These are phyloP conservation scores for Bryum argenteum DNA, from an alignment of 225 moss, liverwort and hornwort species.

Conservation along the genomic window DNA sequence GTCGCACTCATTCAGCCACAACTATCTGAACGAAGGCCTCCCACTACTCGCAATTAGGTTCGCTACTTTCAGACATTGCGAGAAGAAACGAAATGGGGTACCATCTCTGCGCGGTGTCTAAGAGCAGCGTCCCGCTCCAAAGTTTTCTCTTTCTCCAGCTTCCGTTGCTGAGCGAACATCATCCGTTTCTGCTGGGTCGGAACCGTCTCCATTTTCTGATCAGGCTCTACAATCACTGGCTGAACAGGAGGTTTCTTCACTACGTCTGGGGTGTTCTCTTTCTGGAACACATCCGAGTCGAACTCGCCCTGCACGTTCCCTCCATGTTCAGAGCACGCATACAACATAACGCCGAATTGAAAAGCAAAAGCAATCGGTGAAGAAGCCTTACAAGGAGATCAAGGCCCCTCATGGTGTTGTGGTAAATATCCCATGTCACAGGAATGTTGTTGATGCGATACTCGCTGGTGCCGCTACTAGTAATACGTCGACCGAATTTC, in stretches of 20 bases:
- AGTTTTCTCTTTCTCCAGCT: constrained; percentile 72
- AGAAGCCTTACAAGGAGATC: constrained; percentile 75
- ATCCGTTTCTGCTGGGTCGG: constrained; percentile 82
- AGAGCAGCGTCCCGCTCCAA: constrained; percentile 71
- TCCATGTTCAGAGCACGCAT: constrained; percentile 8
- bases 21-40: too few relatives aligned
- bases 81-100: constrained; percentile 35
- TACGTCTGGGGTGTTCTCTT: constrained; percentile 59
- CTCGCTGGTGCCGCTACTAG: constrained; percentile 76
- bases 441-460: constrained; percentile 69
- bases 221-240: constrained; percentile 32
- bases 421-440: constrained; percentile 89
- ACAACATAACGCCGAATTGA: neutral
- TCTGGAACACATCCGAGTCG: constrained; percentile 63
- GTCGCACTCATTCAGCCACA: too few relatives aligned
- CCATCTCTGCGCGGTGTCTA: constrained; percentile 74
- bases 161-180: constrained; percentile 84
- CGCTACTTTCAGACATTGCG: too few relatives aligned
- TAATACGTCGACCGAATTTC: constrained; percentile 66
- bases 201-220: constrained; percentile 61
- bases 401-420: constrained; percentile 75
- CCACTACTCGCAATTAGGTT: too few relatives aligned
- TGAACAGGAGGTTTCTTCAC: constrained; percentile 64
- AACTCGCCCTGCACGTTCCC: constrained; percentile 61
- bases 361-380: neutral